These are phyloP conservation scores for Funneliformis mosseae DNA, from an alignment of 192 early-diverging fungal genomes.

Conservation along the genomic window DNA sequence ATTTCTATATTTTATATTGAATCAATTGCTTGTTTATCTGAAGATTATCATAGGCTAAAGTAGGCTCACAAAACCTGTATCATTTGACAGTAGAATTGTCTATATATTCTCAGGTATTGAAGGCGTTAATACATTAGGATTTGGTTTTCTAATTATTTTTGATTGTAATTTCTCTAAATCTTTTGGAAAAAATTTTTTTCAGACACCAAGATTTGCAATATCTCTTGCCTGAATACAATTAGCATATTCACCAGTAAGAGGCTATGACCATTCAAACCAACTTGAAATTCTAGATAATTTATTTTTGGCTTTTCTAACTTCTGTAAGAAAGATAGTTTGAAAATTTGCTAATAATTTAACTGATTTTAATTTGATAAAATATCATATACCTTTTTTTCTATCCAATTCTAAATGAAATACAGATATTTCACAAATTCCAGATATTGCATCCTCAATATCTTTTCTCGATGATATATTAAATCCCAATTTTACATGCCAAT, in stretches of 20 bases:
- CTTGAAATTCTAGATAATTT: not conserved
- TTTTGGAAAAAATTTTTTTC: not conserved
- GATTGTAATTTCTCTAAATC: not conserved
- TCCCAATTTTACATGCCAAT: not conserved
- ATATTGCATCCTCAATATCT: not conserved
- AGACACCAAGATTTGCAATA: not conserved
- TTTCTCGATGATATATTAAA: constrained; percentile 9
- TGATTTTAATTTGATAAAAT: no score
- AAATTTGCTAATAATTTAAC: no score
- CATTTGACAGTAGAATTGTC: not conserved
- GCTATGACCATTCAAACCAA: not conserved
- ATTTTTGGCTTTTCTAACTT: not conserved
- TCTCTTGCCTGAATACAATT: not conserved
- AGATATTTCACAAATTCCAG: not conserved
- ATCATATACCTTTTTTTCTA: not conserved
- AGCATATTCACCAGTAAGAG: not conserved
- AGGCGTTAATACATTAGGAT: not conserved
- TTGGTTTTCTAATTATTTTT: not conserved
- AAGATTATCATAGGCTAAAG: not conserved
- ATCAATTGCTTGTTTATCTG: not conserved
- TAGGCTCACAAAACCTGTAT: not conserved
- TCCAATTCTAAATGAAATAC: not conserved
- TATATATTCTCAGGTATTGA: not conserved
- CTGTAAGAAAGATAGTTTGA: no score
- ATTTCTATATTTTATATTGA: not conserved